Conservation (phyloP, 441 rosid genomes). For the Jatropha multifida region DNA sequence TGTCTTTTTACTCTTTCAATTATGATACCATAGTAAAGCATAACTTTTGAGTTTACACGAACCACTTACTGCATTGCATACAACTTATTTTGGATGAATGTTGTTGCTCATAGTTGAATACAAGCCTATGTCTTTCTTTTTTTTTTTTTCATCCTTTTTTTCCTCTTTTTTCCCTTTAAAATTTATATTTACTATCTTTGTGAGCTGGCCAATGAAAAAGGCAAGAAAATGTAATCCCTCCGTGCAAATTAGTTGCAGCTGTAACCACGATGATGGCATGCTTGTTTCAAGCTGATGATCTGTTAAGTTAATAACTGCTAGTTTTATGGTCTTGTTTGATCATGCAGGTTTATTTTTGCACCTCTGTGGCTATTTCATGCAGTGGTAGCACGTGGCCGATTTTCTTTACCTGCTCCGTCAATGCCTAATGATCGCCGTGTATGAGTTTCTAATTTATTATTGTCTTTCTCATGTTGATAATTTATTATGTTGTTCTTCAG, state of each 20-base stretch:
- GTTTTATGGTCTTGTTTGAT: constrained; percentile 14
- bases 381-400: constrained; percentile 83
- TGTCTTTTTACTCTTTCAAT: neutral
- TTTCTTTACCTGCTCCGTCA: constrained; percentile 93
- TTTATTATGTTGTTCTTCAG: neutral
- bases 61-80: neutral
- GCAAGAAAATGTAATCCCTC: neutral
- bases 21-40: neutral
- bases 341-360: constrained; percentile 65
- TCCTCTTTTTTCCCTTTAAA: neutral
- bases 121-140: too few relatives aligned
- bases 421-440: constrained; percentile 86
- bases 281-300: neutral
- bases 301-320: neutral
- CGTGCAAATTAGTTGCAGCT: constrained; percentile 4
- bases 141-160: neutral
- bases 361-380: constrained; percentile 90
- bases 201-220: neutral
- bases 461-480: neutral
- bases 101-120: too few relatives aligned
- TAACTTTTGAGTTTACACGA: neutral
- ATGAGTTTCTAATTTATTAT: constrained; percentile 25
- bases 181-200: neutral
- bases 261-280: neutral
- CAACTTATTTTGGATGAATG: neutral